phyloP scores from a whole-genome alignment of 495 filamentous ascomycete species.

The Aspergillus cristatus region DNA sequence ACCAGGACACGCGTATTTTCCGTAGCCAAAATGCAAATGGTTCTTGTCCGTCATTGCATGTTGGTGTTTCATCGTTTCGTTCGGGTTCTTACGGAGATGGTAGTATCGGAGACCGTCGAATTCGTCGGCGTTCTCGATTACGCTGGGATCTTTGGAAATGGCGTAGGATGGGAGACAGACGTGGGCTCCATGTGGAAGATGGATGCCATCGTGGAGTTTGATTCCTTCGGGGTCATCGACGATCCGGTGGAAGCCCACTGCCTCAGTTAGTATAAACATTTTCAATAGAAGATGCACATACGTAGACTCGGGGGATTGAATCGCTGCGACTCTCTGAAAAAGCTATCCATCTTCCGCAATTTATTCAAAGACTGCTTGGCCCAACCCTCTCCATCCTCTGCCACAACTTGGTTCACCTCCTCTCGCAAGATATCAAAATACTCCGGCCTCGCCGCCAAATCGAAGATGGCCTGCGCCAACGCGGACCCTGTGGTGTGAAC shows the following conservation, averaged over 20 bases:
- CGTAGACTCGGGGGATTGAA: conserved; percentile 18
- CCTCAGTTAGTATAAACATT: neutral
- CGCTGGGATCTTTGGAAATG: conserved; percentile 13
- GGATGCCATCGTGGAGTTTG: conserved; percentile 24
- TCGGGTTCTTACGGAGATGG: neutral
- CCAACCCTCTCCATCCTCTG: too few species aligned
- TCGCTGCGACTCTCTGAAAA: conserved; percentile 37
- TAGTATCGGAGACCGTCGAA: conserved; percentile 29
- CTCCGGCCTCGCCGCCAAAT: too few species aligned
- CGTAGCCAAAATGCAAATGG: conserved; percentile 21
- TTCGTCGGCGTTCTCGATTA: conserved; percentile 21
- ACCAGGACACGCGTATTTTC: conserved; percentile 28
- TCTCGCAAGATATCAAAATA: too few species aligned
- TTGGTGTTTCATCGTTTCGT: conserved; percentile 3
- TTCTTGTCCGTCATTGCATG: conserved; percentile 2
- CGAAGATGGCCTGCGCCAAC: too few species aligned
- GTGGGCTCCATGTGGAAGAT: conserved; percentile 17
- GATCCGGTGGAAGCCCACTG: conserved; percentile 1
- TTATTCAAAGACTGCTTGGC: conserved; percentile 1
- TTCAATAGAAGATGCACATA: neutral
- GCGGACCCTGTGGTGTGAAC: too few species aligned
- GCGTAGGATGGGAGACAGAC: conserved; percentile 2
- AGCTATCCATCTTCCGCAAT: conserved; percentile 26
- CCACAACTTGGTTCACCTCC: too few species aligned
- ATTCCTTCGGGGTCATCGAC: neutral